Base-by-base conservation (phyloP, 1,139 yeast genomes). In the Barnettozyma hawaiiensis region DNA sequence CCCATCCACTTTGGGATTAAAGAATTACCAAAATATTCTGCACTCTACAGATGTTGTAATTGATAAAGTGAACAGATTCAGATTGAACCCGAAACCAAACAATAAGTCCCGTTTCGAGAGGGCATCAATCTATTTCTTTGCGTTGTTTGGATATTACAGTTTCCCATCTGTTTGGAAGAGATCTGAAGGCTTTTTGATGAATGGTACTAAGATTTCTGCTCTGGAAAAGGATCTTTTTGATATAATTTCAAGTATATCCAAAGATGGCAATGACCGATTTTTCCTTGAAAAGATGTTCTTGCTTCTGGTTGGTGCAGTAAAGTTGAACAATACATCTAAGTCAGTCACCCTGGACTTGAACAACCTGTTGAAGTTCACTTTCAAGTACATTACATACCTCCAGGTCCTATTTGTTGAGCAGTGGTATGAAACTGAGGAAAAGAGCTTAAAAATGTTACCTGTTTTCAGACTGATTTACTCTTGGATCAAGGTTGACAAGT, bases 401-500 rank as follows among this genome's bases (percentile, higher is more conserved):
- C 49, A 66, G 40, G 51, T 52, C 9, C 16, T 49, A 3, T 46
- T 56, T 19, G 33, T 54, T 14, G 51, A 50, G 5, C 40, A 42
- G 14, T 52, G 52, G 48, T 40, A 31, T 4, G 35, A 23, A 8
- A 14, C 40, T 14, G 35, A 42, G 21, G 32, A 16, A 2, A 40
- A 41, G 8, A 21, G 42, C 21, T 16, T 40, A 1, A 37, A 31
- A 2, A 46, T 65, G 8, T 43, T 56, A 24, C 69, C 64, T 12
- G 44, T 59, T 5, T 37, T 75, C 3, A 66, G 87, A 49, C 61
- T 80, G n/a, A 52, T 73, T 31, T 64, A 75, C 26, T 70, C 73
- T 47, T 79, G 83, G 82, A 54, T 79, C 22, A 71, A 69, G 46
- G 71, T 71, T 36, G 69, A 75, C 44, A 69, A 67, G 44, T 49